phyloP scores from a whole-genome alignment of 306 rosid species.

The Dalbergia cultrata region DNA sequence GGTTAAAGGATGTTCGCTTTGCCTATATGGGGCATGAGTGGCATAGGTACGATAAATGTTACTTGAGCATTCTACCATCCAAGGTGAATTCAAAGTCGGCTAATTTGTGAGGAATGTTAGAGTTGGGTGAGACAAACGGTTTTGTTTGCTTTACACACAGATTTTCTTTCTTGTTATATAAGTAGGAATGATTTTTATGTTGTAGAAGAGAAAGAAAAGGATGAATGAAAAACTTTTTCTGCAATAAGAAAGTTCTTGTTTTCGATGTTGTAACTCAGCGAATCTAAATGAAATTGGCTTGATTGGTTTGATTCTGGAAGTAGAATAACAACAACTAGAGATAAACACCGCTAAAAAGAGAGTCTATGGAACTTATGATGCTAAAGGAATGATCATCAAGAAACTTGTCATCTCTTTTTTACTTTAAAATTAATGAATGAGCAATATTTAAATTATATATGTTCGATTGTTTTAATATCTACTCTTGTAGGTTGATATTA shows the following conservation, averaged over 20 bases:
- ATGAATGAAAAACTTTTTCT: not conserved
- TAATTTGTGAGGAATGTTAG: constrained; percentile 29
- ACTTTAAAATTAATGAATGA: too few relatives aligned
- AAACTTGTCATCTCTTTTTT: constrained; percentile 14
- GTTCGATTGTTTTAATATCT: too few relatives aligned
- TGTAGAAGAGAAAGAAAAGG: not conserved
- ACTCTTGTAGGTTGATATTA: too few relatives aligned
- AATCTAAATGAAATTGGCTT: not conserved
- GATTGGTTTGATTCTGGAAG: constrained; percentile 10
- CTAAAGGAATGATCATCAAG: not conserved
- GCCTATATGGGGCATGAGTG: constrained; percentile 46
- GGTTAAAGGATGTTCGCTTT: constrained; percentile 33
- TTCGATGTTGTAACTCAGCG: constrained; percentile 1
- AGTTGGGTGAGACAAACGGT: not conserved
- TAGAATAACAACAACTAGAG: constrained; percentile 34
- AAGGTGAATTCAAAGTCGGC: not conserved
- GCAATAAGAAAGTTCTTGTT: not conserved
- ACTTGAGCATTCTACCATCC: constrained; percentile 23
- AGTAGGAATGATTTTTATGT: not conserved
- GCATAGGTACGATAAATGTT: constrained; percentile 34
- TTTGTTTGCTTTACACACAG: not conserved
- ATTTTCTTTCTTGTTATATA: not conserved
- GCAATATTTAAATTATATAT: too few relatives aligned
- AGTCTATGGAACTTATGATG: not conserved
- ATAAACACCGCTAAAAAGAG: not conserved